phyloP scores from a whole-genome alignment of 345 rosid species.

The Camelina hispida region DNA sequence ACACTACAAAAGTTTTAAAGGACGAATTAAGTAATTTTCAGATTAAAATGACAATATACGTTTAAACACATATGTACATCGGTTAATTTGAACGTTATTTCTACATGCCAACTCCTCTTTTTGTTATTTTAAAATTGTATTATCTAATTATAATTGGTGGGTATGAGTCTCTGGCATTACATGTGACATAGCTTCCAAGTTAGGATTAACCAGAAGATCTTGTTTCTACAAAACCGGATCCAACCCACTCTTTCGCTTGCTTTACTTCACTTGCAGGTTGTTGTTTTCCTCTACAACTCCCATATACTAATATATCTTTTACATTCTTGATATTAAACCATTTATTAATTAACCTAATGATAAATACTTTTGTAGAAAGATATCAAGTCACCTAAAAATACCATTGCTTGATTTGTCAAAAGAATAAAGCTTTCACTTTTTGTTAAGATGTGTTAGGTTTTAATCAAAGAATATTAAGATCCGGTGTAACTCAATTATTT shows the following conservation, averaged over 20 bases:
- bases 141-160: constrained; percentile 33
- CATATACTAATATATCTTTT: constrained; percentile 5
- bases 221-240: constrained; percentile 40
- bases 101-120: neutral
- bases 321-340: too few species aligned
- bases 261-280: constrained; percentile 46
- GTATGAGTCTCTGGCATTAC: constrained; percentile 43
- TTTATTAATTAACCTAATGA: constrained; percentile 9
- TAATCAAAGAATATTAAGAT: constrained; percentile 15
- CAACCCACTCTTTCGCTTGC: constrained; percentile 41
- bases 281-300: constrained; percentile 35
- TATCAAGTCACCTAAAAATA: constrained; percentile 17
- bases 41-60: neutral
- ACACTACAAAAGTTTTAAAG: neutral
- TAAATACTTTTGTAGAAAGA: neutral
- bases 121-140: neutral
- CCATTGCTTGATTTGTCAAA: constrained; percentile 27
- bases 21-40: neutral
- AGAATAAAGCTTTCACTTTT: constrained; percentile 25
- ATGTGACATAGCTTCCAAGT: constrained; percentile 48
- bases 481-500: constrained; percentile 10
- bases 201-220: constrained; percentile 42
- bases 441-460: constrained; percentile 18
- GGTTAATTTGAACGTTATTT: neutral
- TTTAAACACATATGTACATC: neutral